These are phyloP conservation scores for Musa itinerans DNA, from an alignment of 176 grass and related monocot genomes.

Conservation along the genomic window DNA sequence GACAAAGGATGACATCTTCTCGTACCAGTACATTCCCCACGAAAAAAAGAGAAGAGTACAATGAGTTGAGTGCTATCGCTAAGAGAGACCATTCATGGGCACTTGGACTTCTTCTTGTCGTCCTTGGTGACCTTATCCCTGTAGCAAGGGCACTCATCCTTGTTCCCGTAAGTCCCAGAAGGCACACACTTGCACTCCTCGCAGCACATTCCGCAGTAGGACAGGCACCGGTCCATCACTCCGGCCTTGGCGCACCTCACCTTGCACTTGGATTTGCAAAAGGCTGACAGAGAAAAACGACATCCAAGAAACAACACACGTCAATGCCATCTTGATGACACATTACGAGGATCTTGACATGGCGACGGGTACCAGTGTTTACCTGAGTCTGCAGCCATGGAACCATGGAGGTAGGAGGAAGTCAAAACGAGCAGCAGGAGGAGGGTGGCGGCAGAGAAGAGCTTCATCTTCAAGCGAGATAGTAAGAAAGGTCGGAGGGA, in stretches of 20 bases:
- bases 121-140: conserved; percentile 51
- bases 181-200: conserved; percentile 57
- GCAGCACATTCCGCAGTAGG: conserved; percentile 74
- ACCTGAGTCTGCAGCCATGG: conserved; percentile 25
- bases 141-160: conserved; percentile 87
- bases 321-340: background rate
- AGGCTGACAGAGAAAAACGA: conserved; percentile 1
- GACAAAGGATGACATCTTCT: no score
- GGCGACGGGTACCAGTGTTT: background rate
- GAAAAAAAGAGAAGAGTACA: no score
- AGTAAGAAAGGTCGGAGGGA: no score
- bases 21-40: no score
- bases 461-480: conserved; percentile 4
- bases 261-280: conserved; percentile 53
- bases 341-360: no score
- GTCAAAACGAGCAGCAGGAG: conserved; percentile 25
- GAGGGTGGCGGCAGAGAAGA: conserved; percentile 10
- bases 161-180: conserved; percentile 55
- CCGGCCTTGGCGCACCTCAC: conserved; percentile 49
- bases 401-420: conserved; percentile 30
- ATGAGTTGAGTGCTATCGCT: no score
- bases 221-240: conserved; percentile 44
- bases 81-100: conserved; percentile 28
- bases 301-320: no score
- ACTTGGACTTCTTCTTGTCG: conserved; percentile 45